Conservation (phyloP, 352 stramenopile species). For the Phytopythium delawarense region DNA sequence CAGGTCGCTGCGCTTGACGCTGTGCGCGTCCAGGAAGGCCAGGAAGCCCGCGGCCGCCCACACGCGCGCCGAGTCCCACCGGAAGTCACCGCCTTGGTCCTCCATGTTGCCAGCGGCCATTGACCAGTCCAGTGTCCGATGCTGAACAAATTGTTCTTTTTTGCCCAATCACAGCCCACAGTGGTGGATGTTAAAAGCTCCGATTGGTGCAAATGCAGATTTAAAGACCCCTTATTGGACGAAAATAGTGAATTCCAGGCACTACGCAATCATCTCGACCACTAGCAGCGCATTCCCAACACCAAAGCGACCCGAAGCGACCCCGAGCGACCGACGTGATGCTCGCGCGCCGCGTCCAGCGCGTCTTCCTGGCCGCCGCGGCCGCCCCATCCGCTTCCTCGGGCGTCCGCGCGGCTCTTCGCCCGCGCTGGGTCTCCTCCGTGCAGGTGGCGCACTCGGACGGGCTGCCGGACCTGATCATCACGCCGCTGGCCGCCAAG, state of each 20-base stretch:
- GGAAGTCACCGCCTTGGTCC: slow-evolving; percentile 2
- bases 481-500: slow-evolving; percentile 59
- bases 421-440: slow-evolving; percentile 24
- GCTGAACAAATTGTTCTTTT: background rate
- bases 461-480: slow-evolving; percentile 57
- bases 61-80: slow-evolving; percentile 35
- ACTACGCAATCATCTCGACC: background rate
- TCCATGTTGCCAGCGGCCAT: background rate
- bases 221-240: background rate
- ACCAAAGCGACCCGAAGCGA: background rate
- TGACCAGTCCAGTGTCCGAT: background rate
- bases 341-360: slow-evolving; percentile 10
- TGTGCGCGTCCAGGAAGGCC: slow-evolving; percentile 48
- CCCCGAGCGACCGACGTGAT: background rate
- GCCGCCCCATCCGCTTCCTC: background rate
- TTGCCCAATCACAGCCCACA: background rate
- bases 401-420: slow-evolving; percentile 8
- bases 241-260: background rate
- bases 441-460: slow-evolving; percentile 35
- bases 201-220: background rate
- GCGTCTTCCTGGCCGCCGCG: background rate
- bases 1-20: slow-evolving; percentile 41
- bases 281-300: background rate
- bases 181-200: slow-evolving; percentile 4
- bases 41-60: slow-evolving; percentile 52